Base-by-base conservation (phyloP, 305 asterid genomes). In the Nicotiana rustica region DNA sequence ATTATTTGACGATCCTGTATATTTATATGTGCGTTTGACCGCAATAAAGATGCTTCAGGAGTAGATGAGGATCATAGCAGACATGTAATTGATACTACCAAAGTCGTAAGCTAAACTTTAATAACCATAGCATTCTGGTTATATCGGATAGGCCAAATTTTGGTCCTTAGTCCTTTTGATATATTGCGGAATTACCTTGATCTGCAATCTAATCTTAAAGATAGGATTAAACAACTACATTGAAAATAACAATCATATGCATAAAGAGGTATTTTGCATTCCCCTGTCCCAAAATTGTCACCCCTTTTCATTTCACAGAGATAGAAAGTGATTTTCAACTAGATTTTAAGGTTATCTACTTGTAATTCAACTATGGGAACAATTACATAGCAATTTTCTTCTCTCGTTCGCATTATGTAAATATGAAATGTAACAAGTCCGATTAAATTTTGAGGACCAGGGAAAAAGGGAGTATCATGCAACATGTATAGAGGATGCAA, bases 31-130 rank as follows among this genome's bases (percentile, higher is more conserved):
- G 41, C 7, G 41, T 36, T 36, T 36, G 7, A 36, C 41, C 41
- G 6, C 4, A 5, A 36, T 1, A 36, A 36, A 4, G 85, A 29
- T 82, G 81, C 7, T 71, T 81, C 57, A 13, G 80, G 67, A 33
- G 18, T 17, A 64, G 84, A 78, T 77, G 82, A 19, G 29, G 87
- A 88, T 71, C 83, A 78, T 69, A 86, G 82, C 70, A 87, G 73
- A 71, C 52, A 73, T 59, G 64, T 38, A 14, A 36, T 25, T 41
- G 56, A 44, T 13, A 8, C 44, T 36, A 15, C 71, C 66, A 64
- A 70, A 73, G 21, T 64, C 15, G 71, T 73, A 61, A 61, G 76
- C 75, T 29, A n/a, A 29, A 82, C n/a, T 71, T 36, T 36, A n/a
- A 38, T 56, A 67, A 81, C 7, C 57, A 31, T 31, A 66, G 31